A percentile compares a stretch with the other conserved stretches of the same genome.
phyloP scores from a whole-genome alignment of 495 filamentous ascomycete species.

The Hypomontagnella monticulosa region DNA sequence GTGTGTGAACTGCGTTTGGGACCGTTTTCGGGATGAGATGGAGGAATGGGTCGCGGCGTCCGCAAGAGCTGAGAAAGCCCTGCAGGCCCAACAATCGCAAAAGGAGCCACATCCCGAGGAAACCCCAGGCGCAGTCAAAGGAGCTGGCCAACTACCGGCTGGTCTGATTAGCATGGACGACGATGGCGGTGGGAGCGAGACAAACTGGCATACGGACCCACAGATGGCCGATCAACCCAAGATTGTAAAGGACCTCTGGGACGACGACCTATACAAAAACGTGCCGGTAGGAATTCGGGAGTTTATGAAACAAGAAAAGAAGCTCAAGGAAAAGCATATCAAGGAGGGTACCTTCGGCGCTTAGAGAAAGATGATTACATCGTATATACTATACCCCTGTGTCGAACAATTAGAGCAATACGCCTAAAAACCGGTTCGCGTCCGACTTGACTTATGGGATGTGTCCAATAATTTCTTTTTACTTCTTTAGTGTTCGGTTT shows the following conservation, averaged over 20 bases:
- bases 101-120: conserved; percentile 3
- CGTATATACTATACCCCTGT: conserved; percentile 24
- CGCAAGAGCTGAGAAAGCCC: conserved; percentile 61
- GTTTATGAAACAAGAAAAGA: conserved; percentile 98
- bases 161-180: conserved; percentile 75
- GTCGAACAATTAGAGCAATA: conserved; percentile 33
- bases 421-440: conserved; percentile 14
- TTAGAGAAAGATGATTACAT: conserved; percentile 35
- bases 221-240: conserved; percentile 38
- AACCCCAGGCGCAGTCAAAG: conserved; percentile 2
- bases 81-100: conserved; percentile 43
- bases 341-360: conserved; percentile 55
- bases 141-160: not conserved
- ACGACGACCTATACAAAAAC: conserved; percentile 75
- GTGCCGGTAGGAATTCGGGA: conserved; percentile 94
- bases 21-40: conserved; percentile 86
- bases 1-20: conserved; percentile 98
- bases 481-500: conserved; percentile 20
- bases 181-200: conserved; percentile 78
- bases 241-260: conserved; percentile 56
- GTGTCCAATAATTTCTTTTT: conserved; percentile 12
- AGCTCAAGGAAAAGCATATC: conserved; percentile 76
- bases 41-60: conserved; percentile 80
- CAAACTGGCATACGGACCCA: conserved; percentile 67
- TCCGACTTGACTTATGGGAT: conserved; percentile 18